These are phyloP conservation scores for Penicillium sp. DNA, from an alignment of 2,329 filamentous ascomycete genomes.

Conservation along the genomic window DNA sequence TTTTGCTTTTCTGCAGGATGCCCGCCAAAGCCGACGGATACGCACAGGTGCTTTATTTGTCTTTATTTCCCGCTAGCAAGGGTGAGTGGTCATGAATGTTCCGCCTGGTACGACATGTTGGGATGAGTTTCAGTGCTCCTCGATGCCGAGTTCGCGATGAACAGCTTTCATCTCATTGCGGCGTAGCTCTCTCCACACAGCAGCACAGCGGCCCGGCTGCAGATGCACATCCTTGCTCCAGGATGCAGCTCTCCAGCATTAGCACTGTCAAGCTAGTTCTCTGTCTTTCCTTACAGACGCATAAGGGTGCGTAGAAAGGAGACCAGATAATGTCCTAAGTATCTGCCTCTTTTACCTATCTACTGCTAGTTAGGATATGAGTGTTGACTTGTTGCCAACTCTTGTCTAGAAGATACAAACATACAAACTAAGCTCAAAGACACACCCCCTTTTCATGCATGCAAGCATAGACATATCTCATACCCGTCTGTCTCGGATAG, in stretches of 20 bases:
- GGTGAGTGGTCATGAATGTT: not conserved
- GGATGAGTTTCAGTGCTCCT: constrained; percentile 2
- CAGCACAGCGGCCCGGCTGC: not conserved
- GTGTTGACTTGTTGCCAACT: not conserved
- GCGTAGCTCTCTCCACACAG: not conserved
- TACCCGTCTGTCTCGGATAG: constrained; percentile 26
- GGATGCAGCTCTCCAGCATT: not conserved
- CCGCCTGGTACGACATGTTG: not conserved
- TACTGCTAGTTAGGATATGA: not conserved
- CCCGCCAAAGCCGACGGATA: not conserved
- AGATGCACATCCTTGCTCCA: not conserved
- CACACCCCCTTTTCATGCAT: constrained; percentile 6
- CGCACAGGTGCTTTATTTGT: constrained; percentile 2
- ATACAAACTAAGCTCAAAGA: not conserved
- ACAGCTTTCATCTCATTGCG: not conserved
- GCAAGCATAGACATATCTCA: constrained; percentile 13
- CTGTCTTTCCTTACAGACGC: not conserved
- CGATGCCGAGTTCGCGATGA: not conserved
- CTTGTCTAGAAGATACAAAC: not conserved
- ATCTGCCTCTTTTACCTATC: not conserved
- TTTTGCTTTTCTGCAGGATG: not conserved
- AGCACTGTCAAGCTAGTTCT: not conserved
- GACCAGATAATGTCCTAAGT: not conserved
- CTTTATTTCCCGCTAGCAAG: not conserved
- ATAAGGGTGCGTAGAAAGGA: not conserved